Conservation (phyloP, 202 grass and related monocot genomes). For the Elaeis oleifera region DNA sequence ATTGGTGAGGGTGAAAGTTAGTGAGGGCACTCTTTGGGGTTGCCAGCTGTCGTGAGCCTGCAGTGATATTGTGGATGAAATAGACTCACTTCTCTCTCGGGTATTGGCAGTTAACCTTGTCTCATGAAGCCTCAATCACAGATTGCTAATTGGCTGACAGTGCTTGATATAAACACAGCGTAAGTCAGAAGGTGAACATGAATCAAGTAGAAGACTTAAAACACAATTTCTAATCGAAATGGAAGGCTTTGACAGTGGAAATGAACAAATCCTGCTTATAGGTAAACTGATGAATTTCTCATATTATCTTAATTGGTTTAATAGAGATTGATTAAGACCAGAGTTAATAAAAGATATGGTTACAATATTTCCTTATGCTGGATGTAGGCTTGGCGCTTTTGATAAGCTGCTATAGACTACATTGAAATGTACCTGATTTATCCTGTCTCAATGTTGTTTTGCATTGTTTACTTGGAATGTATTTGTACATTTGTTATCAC, state of each 20-base stretch:
- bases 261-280: slow-evolving; percentile 90
- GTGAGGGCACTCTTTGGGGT: slow-evolving; percentile 95
- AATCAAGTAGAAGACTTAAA: slow-evolving; percentile 96
- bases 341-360: too few relatives aligned
- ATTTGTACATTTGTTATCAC: too few relatives aligned
- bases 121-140: not conserved
- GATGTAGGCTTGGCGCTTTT: too few relatives aligned
- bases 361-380: too few relatives aligned
- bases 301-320: not conserved
- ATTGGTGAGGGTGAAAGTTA: slow-evolving; percentile 96
- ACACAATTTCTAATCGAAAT: slow-evolving; percentile 99
- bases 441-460: too few relatives aligned
- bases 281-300: slow-evolving; percentile 36
- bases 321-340: too few relatives aligned
- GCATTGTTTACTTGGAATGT: too few relatives aligned
- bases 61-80: slow-evolving; percentile 97
- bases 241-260: slow-evolving; percentile 91
- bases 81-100: slow-evolving; percentile 89
- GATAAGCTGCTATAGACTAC: too few relatives aligned
- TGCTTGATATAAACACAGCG: slow-evolving; percentile 39
- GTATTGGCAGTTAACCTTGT: slow-evolving; percentile 28
- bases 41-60: slow-evolving; percentile 84
- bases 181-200: slow-evolving; percentile 95
- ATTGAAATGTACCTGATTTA: too few relatives aligned
- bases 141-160: not conserved